Evolutionary conservation across 441 rosid genomes (phyloP).

Genomic region (Corymbia calophylla): DNA sequence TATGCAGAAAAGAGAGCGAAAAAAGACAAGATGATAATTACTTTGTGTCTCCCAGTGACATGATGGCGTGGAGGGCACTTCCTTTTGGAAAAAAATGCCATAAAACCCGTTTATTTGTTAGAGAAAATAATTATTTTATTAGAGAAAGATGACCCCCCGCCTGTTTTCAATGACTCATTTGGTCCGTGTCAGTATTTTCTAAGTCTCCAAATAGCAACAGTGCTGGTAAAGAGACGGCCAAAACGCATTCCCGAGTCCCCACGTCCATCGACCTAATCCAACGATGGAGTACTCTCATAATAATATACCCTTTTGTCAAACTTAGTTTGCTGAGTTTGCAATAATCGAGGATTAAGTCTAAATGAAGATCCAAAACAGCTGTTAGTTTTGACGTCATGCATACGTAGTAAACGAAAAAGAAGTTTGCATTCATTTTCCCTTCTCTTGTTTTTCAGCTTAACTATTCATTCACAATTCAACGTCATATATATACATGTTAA

Average conservation of each 20-base stretch:
- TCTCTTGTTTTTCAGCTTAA: neutral
- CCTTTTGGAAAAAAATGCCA: neutral
- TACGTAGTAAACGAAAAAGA: neutral
- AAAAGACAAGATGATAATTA: neutral
- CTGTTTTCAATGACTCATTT: neutral
- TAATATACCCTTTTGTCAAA: neutral
- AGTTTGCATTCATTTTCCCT: neutral
- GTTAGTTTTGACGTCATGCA: neutral
- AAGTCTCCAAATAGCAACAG: neutral
- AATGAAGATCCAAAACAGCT: neutral
- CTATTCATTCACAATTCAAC: neutral
- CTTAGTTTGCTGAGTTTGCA: neutral
- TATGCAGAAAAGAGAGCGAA: neutral
- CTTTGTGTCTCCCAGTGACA: neutral
- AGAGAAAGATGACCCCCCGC: neutral
- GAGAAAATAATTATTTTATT: neutral
- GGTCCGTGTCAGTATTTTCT: neutral
- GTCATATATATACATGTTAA: neutral
- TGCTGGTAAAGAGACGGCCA: neutral
- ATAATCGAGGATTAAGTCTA: neutral
- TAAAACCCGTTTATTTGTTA: neutral
- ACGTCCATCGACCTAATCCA: neutral
- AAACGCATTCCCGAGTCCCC: neutral
- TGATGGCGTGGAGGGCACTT: neutral
- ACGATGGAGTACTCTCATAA: neutral